Evolutionary conservation across 1,284 basidiomycete species (phyloP), one percentile per base, ranked within the genome.

Genomic region (Pyrrhoderma noxium): DNA sequence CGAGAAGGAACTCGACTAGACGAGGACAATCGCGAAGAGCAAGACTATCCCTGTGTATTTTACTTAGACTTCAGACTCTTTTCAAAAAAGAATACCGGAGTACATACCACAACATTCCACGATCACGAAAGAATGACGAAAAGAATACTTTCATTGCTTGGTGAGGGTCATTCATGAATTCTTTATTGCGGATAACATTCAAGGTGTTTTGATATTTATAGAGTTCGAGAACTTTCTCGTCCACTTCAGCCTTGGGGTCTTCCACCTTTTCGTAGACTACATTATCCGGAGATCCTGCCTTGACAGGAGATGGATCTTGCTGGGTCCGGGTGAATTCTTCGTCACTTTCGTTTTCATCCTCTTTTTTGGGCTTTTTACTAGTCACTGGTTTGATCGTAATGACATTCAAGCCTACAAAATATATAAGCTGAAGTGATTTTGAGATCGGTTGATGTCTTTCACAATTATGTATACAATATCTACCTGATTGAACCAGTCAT

Each of bases 401-500:
- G 8, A 25, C 36, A 4, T 52, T 27, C 11, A 83, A 64, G 11
- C 82, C 82, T 7, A 71, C 60, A 59, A 71, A 85, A 27, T 77
- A 59, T 16, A 76, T 71, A 57, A 82, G 80, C 81, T 85, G 7
- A 53, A 2, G 3, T 16, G 14, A 21, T 43, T 60, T 42, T 55
- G 55, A 39, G 40, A 49, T 47, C 2, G 39, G 14, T 31, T 5
- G 11, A 11, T 31, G 27, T 35, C 19, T 19, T 27, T 21, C n/a
- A 36, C 11, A 13, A 8, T 14, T 37, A 1, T 36, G 13, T 21
- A 40, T 47, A 22, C 14, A 37, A 16, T 49, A 11, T 68, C 8
- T 60, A 85, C 85, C 58, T 79, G 73, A 59, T 84, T 80, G 77
- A 81, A 88, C 13, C 82, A 65, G 34, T 71, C 66, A 47, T 61